Conservation (phyloP, 2,329 filamentous ascomycete genomes). For the Fusarium tuaranense region DNA sequence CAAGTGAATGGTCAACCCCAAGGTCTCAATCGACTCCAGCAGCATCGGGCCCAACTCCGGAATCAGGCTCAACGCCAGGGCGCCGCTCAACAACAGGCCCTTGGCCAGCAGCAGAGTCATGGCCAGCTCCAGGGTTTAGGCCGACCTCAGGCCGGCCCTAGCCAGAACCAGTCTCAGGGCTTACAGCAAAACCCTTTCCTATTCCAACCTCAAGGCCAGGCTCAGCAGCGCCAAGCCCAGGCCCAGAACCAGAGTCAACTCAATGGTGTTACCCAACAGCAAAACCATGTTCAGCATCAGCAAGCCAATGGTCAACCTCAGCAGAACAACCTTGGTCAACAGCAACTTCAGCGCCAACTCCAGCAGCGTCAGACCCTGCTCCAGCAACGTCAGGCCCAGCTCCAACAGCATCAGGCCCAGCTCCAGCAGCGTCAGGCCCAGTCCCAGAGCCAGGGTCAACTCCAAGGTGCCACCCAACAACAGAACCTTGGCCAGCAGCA, state of each 20-base stretch:
- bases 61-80: not conserved
- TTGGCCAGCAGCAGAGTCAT: not conserved
- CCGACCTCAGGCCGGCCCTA: not conserved
- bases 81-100: not conserved
- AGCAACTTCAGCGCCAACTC: not conserved
- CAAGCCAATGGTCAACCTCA: not conserved
- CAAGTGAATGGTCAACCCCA: not conserved
- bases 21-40: not conserved
- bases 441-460: not conserved
- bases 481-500: not conserved
- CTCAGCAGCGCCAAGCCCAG: not conserved
- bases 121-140: not conserved
- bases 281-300: not conserved
- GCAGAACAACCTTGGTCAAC: not conserved
- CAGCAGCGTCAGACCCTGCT: not conserved
- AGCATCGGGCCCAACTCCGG: not conserved
- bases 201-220: not conserved
- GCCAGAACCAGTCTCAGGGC: not conserved
- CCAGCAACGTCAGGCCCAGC: not conserved
- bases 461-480: not conserved
- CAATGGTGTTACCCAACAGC: not conserved
- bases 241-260: not conserved
- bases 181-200: not conserved
- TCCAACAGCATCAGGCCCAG: not conserved
- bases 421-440: not conserved